phyloP scores from a whole-genome alignment of 805 yeast genomes.

The Peterozyma xylosa region DNA sequence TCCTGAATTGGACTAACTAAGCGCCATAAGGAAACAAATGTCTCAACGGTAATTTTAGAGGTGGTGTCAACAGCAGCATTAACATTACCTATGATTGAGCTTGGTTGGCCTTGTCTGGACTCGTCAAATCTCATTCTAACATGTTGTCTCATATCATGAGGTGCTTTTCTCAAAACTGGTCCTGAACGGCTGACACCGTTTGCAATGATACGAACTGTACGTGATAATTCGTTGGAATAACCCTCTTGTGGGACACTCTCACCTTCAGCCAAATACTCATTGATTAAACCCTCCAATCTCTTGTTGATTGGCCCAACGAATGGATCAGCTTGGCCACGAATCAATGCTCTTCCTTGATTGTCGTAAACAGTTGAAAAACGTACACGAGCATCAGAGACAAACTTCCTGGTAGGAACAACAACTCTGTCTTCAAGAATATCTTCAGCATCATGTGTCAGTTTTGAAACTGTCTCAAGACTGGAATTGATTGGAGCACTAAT shows the following conservation, averaged over 20 bases:
- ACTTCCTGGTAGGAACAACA: slow-evolving; percentile 40
- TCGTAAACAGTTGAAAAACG: slow-evolving; percentile 44
- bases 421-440: slow-evolving; percentile 23
- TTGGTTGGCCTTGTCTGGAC: no score
- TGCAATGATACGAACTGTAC: slow-evolving; percentile 34
- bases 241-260: slow-evolving; percentile 32
- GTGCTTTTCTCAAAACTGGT: slow-evolving; percentile 26
- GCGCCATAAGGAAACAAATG: no score
- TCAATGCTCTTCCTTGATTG: slow-evolving; percentile 52
- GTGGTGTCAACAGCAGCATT: no score
- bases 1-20: no score
- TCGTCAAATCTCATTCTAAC: no score
- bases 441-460: slow-evolving; percentile 23
- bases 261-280: slow-evolving; percentile 38
- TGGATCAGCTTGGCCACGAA: slow-evolving; percentile 59
- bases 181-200: slow-evolving; percentile 30
- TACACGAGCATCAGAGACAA: slow-evolving; percentile 39
- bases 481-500: slow-evolving; percentile 45
- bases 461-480: slow-evolving; percentile 25
- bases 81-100: no score
- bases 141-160: slow-evolving; percentile 20
- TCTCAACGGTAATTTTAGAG: no score
- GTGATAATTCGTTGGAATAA: slow-evolving; percentile 49
- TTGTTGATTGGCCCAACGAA: slow-evolving; percentile 55
- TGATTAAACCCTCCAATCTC: slow-evolving; percentile 36